These are phyloP conservation scores for Mycena chlorophos DNA, from an alignment of 768 basidiomycete species.

Conservation along the genomic window DNA sequence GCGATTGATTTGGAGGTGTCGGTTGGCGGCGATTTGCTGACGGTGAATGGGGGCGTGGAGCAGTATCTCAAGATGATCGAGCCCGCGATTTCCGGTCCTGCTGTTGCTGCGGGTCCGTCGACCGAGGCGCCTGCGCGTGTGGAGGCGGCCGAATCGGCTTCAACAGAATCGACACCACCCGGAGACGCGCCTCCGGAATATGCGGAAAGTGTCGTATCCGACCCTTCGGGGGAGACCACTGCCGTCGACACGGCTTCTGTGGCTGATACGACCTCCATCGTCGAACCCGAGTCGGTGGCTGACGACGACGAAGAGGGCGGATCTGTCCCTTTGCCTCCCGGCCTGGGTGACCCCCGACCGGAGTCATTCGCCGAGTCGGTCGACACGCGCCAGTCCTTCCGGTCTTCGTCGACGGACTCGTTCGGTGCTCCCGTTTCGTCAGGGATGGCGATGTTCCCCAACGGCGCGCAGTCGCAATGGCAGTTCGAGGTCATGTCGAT, in stretches of 20 bases:
- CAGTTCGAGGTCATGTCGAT: slow-evolving; percentile 73
- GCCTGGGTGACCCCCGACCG: too few species aligned
- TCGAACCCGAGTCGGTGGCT: neutral
- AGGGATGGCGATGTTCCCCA: slow-evolving; percentile 40
- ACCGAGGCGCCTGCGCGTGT: neutral
- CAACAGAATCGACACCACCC: neutral
- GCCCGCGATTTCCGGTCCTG: slow-evolving; percentile 17
- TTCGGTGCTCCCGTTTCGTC: slow-evolving; percentile 45
- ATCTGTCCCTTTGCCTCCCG: neutral
- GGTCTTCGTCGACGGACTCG: slow-evolving; percentile 52
- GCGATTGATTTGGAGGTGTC: slow-evolving; percentile 71
- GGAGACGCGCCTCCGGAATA: neutral
- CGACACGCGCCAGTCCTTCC: slow-evolving; percentile 30
- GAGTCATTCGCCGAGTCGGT: slow-evolving; percentile 25
- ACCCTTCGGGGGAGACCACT: neutral
- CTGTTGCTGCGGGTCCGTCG: neutral
- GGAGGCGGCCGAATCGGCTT: neutral
- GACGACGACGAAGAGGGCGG: neutral
- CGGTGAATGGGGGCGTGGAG: slow-evolving; percentile 63
- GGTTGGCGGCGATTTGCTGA: slow-evolving; percentile 60
- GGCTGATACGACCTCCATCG: slow-evolving; percentile 1
- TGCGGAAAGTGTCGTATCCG: slow-evolving; percentile 6
- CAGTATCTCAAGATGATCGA: slow-evolving; percentile 63
- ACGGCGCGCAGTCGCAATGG: slow-evolving; percentile 48
- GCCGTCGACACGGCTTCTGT: neutral